Evolutionary conservation across 176 grass and related monocot species (phyloP).

Genomic region (Oryza longistaminata): DNA sequence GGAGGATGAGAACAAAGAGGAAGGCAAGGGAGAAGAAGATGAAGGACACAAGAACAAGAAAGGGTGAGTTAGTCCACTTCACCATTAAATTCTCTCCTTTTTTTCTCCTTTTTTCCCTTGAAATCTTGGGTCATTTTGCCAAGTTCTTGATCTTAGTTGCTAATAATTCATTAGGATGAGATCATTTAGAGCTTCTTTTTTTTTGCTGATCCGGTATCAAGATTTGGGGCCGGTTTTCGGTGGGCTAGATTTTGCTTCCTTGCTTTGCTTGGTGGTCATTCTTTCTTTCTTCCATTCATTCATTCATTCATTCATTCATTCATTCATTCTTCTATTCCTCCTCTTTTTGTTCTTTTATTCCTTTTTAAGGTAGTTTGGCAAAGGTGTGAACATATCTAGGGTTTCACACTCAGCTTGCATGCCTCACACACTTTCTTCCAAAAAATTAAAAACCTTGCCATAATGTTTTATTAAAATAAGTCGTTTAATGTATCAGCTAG

Average conservation of each 20-base stretch:
- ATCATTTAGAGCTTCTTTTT: not conserved
- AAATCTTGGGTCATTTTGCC: not conserved
- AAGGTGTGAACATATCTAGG: slow-evolving; percentile 67
- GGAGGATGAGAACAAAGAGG: slow-evolving; percentile 46
- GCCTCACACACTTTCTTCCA: slow-evolving; percentile 27
- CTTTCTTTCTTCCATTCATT: slow-evolving; percentile 21
- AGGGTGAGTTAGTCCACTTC: slow-evolving; percentile 56
- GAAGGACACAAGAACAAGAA: slow-evolving; percentile 74
- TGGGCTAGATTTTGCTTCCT: slow-evolving; percentile 28
- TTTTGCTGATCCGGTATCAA: not conserved
- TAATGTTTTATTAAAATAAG: not conserved
- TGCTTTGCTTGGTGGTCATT: slow-evolving; percentile 31
- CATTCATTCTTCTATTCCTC: slow-evolving; percentile 24
- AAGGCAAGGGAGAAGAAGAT: slow-evolving; percentile 34
- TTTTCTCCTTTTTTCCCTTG: not conserved
- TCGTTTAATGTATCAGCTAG: not conserved
- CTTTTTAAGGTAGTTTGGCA: slow-evolving; percentile 30
- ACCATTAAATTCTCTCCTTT: not conserved
- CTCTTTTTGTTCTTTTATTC: slow-evolving; percentile 4
- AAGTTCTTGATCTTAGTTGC: slow-evolving; percentile 8
- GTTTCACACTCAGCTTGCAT: slow-evolving; percentile 57
- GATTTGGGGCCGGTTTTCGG: slow-evolving; percentile 3
- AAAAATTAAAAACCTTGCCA: not conserved
- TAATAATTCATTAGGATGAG: not conserved
- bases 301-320: slow-evolving; percentile 14